These are phyloP conservation scores for Jamesozyma spencerorum DNA, from an alignment of 805 yeast species.

Conservation along the genomic window DNA sequence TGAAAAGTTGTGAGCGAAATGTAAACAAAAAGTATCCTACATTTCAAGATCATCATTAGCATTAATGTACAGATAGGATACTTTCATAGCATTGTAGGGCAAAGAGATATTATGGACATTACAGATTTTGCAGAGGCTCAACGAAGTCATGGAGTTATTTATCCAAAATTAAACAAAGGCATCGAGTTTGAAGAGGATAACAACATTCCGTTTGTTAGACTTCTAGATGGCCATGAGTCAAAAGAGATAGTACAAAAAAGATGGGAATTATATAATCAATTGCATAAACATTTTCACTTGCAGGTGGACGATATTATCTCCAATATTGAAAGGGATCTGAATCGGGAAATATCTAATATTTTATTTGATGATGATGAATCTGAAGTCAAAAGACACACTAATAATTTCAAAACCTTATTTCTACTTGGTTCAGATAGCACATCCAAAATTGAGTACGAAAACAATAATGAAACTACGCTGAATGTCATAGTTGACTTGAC, in stretches of 20 bases:
- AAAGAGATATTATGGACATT: constrained; percentile 17
- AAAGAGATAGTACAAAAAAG: constrained; percentile 30
- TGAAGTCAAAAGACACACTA: not conserved
- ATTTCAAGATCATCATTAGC: too few species aligned
- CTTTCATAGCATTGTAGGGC: too few species aligned
- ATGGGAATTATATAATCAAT: constrained; percentile 34
- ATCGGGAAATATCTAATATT: constrained; percentile 25
- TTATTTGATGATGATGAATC: constrained; percentile 10
- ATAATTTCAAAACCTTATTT: constrained; percentile 30
- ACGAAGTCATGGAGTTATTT: constrained; percentile 20
- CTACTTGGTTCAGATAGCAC: constrained; percentile 38
- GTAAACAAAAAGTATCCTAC: too few species aligned
- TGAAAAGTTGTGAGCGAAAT: too few species aligned
- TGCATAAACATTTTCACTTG: constrained; percentile 26
- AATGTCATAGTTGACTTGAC: constrained; percentile 29
- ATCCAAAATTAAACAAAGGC: constrained; percentile 12
- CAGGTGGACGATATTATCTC: constrained; percentile 25
- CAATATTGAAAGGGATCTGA: constrained; percentile 31
- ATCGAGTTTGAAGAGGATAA: constrained; percentile 5
- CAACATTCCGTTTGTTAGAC: constrained; percentile 34
- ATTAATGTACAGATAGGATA: too few species aligned
- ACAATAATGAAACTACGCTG: constrained; percentile 10
- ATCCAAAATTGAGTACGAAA: constrained; percentile 31
- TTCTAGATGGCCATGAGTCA: constrained; percentile 39
- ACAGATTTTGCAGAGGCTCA: constrained; percentile 28